Evolutionary conservation across 495 filamentous ascomycete genomes (phyloP).

Genomic region (Penicillium parvum): DNA sequence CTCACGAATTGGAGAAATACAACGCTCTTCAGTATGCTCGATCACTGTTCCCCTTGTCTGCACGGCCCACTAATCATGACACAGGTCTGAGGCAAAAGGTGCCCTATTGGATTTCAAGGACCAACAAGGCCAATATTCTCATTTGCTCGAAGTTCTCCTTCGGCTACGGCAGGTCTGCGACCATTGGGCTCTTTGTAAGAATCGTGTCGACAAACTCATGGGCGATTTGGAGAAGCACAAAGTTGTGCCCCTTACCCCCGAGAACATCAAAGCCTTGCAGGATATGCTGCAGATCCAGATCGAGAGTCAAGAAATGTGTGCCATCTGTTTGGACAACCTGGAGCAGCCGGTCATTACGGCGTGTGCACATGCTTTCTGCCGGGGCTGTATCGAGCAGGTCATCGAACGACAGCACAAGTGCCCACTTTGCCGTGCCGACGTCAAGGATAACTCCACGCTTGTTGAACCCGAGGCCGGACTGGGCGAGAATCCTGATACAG

Average conservation of each 20-base stretch:
- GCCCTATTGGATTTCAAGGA: conserved; percentile 58
- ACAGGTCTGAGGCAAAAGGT: conserved; percentile 67
- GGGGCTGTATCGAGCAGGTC: conserved; percentile 69
- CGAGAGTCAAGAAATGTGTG: conserved; percentile 77
- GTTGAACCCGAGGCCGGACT: conserved; percentile 60
- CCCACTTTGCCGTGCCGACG: conserved; percentile 78
- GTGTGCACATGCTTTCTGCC: conserved; percentile 81
- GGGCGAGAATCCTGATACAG: conserved; percentile 45
- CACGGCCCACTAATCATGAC: conserved; percentile 13
- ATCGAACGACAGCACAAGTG: conserved; percentile 79
- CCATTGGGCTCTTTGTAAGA: conserved; percentile 78
- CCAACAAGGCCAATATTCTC: conserved; percentile 50
- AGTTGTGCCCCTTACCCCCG: conserved; percentile 64
- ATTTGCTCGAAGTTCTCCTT: conserved; percentile 76
- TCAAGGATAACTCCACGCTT: conserved; percentile 52
- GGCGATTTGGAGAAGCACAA: conserved; percentile 60
- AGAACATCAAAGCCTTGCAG: conserved; percentile 71
- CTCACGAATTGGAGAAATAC: conserved; percentile 77
- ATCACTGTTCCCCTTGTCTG: not conserved
- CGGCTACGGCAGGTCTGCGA: conserved; percentile 85
- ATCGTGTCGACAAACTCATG: conserved; percentile 66
- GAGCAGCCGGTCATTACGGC: conserved; percentile 78
- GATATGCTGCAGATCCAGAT: conserved; percentile 74
- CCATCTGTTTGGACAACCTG: conserved; percentile 74
- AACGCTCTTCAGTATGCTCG: conserved; percentile 58